Evolutionary conservation across 108 stramenopile genomes (phyloP).

Genomic region (Cylindrotheca fusiformis): DNA sequence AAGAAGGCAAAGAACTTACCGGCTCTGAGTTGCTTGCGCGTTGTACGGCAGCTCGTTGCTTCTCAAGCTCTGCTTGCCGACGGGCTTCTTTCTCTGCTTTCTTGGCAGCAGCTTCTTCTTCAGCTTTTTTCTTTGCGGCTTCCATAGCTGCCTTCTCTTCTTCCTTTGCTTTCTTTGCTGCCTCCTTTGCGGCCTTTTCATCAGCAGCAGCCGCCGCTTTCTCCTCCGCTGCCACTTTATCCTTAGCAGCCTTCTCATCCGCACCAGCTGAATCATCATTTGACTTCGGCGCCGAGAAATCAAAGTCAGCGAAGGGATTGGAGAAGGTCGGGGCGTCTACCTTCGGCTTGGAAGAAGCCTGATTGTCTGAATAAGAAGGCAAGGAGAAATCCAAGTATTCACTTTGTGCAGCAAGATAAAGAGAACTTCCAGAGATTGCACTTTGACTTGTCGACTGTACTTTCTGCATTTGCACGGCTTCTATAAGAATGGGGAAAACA

Average conservation of each 20-base stretch:
- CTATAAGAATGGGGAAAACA: neutral
- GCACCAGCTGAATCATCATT: conserved; percentile 44
- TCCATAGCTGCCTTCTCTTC: conserved; percentile 36
- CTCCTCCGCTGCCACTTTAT: conserved; percentile 22
- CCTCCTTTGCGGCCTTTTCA: conserved; percentile 48
- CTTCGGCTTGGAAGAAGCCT: conserved; percentile 20
- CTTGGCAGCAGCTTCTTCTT: conserved; percentile 46
- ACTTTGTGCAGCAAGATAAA: conserved; percentile 21
- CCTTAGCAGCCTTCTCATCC: conserved; percentile 39
- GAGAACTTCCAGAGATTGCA: conserved; percentile 18
- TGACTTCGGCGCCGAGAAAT: conserved; percentile 17
- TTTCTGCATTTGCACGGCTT: neutral
- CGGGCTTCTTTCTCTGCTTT: conserved; percentile 44
- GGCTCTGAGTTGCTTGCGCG: conserved; percentile 21
- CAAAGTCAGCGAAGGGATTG: conserved; percentile 38
- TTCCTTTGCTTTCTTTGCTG: conserved; percentile 18
- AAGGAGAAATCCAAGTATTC: conserved; percentile 78
- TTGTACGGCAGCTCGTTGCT: conserved; percentile 33
- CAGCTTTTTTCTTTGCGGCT: conserved; percentile 42
- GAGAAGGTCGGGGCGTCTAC: conserved; percentile 28
- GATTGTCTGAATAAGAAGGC: conserved; percentile 52
- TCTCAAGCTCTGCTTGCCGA: conserved; percentile 37
- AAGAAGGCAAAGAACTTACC: conserved; percentile 9
- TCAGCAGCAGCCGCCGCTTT: conserved; percentile 45
- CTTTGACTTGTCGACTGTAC: conserved; percentile 6